Base-by-base conservation (phyloP, 1,284 basidiomycete species). In the Anthracocystis setariae region DNA sequence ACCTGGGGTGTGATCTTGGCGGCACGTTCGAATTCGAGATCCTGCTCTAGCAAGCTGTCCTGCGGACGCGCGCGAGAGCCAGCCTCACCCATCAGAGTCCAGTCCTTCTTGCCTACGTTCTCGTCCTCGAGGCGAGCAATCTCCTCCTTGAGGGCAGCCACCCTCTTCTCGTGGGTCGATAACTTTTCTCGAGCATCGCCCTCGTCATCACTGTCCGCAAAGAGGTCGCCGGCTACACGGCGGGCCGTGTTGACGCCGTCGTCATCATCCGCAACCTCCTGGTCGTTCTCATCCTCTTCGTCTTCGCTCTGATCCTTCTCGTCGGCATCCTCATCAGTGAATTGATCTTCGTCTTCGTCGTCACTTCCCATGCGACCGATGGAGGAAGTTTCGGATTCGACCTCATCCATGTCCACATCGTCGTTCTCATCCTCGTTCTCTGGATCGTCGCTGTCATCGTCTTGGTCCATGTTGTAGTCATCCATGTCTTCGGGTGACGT, bases 41-140 rank as follows among this genome's bases (percentile, higher is more conserved):
- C 92, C 83, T 98, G 92, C 82, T 93, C 92, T 13, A 99, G 87
- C 17, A 98, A 86, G 23, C 92, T 92, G 84, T 98, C 94, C 79
- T 92, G 89, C 1, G 96, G 95, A 51, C 96, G 88, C 40, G 90
- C 85, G 37, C 90, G 88, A 7, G 92, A 88, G 12, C 88, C 88
- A 12, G 93, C 92, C 84, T 99, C 96, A 45, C 96, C 95, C 85
- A 92, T 88, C 33, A 98, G 86, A 7, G 90, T 90, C 96, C 96
- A 99, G 72, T 98, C 94, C 77, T 87, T 87, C 33, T 85, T 84
- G 7, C 84, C 86, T 24, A 88, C 84, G 44, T 87, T 87, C 77
- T 88, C 85, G 24, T 80, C 75, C 70, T 88, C 87, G 24, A 88
- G 84, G 48, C 84, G 79, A 9, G 85, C 84, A 55, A 88, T 88